Evolutionary conservation across 73 alveolate species (phyloP), one percentile per base, ranked within the genome.

Genomic region (Tetrahymena malaccensis): DNA sequence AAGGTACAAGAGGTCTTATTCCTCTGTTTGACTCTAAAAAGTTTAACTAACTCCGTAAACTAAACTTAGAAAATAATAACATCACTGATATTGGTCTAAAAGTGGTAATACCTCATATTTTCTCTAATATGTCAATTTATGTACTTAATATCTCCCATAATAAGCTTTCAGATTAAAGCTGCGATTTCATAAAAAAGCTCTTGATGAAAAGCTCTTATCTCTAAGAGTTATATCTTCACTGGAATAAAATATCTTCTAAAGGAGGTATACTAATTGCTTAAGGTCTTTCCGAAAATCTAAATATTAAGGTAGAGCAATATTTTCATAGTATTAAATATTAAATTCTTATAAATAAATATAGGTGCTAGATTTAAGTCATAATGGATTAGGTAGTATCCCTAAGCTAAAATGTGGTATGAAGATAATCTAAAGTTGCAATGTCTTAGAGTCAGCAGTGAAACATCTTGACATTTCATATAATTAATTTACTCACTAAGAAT

Each of bases 401-500:
- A 70, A 70, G 31, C 25, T 70, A 70, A 70, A 70, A 70, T 70
- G 89, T 11, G 89, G 89, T 11, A 27, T 27, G 37, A 70, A 70
- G 17, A 70, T 70, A 19, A 70, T 70, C 17, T n/a, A 70, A 22
- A 70, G 89, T 33, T 70, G 89, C 31, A 70, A 70, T 8, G 89
- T 70, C 6, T 70, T 70, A 31, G 89, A 70, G 25, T 70, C 89
- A 70, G 89, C 89, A 25, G 89, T 70, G 17, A 85, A 94, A n/a
- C 97, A 95, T 57, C 85, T 95, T 16, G 97, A 95, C 70, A 85
- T 95, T 35, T 95, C 97, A 17, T 95, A 95, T 34, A 95, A 95
- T 93, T 85, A 95, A 27, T 95, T 95, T 43, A 95, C 85, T 89
- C 70, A 95, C 89, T 93, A 89, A 19, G 97, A 95, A 35, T 43